Conservation (phyloP, 2,329 filamentous ascomycete species). For the Colletotrichum lentis region DNA sequence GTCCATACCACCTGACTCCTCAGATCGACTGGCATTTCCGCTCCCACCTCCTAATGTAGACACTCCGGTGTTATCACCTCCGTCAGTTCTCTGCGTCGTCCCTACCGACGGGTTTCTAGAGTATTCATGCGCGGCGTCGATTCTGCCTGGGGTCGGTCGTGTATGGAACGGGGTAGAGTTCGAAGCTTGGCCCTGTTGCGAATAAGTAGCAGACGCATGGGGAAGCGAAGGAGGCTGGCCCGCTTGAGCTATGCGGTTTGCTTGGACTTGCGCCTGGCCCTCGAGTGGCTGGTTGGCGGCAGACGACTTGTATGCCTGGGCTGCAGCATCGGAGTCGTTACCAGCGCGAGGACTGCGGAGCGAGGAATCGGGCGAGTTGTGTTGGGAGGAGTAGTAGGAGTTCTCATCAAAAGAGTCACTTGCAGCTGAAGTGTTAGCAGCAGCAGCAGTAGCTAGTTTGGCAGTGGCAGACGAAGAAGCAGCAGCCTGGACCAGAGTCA, state of each 20-base stretch:
- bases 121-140: constrained; percentile 8
- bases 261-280: constrained; percentile 13
- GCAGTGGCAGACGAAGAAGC: constrained; percentile 66
- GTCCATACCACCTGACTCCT: constrained; percentile 49
- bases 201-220: constrained; percentile 38
- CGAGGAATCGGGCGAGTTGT: constrained; percentile 73
- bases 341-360: constrained; percentile 58
- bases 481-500: constrained; percentile 75
- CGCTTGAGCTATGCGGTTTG: constrained; percentile 9
- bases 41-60: constrained; percentile 51
- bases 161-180: constrained; percentile 22
- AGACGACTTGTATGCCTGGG: constrained; percentile 37
- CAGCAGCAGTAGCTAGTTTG: constrained; percentile 49
- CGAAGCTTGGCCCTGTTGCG: constrained; percentile 37
- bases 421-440: constrained; percentile 65
- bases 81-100: constrained; percentile 27
- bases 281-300: constrained; percentile 33
- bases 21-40: constrained; percentile 53
- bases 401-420: constrained; percentile 91
- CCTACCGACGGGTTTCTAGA: constrained; percentile 34
- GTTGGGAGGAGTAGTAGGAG: constrained; percentile 94
- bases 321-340: constrained; percentile 53
- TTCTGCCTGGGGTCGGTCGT: constrained; percentile 2
- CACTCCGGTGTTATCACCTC: constrained; percentile 38
- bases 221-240: constrained; percentile 25